Conservation (phyloP, 768 basidiomycete species). For the Pleurotus djamor region DNA sequence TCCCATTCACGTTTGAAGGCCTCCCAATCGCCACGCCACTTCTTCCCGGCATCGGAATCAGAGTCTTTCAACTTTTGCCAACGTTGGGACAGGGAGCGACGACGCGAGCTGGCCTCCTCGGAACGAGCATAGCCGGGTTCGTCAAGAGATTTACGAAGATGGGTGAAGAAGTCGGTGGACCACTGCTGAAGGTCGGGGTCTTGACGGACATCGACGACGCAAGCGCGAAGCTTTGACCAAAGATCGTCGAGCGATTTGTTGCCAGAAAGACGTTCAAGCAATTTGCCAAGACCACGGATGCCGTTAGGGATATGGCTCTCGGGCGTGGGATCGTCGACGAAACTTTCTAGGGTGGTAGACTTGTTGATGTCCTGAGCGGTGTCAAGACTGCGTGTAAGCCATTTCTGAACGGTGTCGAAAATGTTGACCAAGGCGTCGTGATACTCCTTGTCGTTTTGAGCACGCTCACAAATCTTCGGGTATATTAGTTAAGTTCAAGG, state of each 20-base stretch:
- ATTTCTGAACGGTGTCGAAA: constrained; percentile 55
- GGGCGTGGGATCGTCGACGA: constrained; percentile 61
- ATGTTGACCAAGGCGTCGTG: constrained; percentile 54
- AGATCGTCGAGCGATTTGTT: constrained; percentile 50
- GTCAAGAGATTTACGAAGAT: constrained; percentile 42
- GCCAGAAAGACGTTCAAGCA: constrained; percentile 49
- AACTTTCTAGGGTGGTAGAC: constrained; percentile 44
- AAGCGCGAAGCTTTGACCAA: constrained; percentile 35
- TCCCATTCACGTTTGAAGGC: constrained; percentile 40
- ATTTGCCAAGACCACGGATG: constrained; percentile 41
- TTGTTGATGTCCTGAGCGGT: constrained; percentile 41
- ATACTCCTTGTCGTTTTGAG: constrained; percentile 60
- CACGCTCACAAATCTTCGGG: constrained; percentile 60
- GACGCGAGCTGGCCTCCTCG: constrained; percentile 39
- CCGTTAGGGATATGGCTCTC: constrained; percentile 61
- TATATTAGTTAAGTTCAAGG: background rate
- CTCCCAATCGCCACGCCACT: constrained; percentile 53
- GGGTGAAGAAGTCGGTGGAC: constrained; percentile 52
- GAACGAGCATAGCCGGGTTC: constrained; percentile 51
- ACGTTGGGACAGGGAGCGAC: constrained; percentile 41
- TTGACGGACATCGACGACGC: constrained; percentile 45
- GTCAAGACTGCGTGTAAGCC: constrained; percentile 51
- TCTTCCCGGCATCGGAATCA: constrained; percentile 34
- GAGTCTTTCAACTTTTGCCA: constrained; percentile 50
- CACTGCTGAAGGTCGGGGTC: constrained; percentile 52